A percentile compares a stretch with the other conserved stretches of the same genome.
Evolutionary conservation across 108 stramenopile species (phyloP).

Genomic region (Thalassiosira profunda): DNA sequence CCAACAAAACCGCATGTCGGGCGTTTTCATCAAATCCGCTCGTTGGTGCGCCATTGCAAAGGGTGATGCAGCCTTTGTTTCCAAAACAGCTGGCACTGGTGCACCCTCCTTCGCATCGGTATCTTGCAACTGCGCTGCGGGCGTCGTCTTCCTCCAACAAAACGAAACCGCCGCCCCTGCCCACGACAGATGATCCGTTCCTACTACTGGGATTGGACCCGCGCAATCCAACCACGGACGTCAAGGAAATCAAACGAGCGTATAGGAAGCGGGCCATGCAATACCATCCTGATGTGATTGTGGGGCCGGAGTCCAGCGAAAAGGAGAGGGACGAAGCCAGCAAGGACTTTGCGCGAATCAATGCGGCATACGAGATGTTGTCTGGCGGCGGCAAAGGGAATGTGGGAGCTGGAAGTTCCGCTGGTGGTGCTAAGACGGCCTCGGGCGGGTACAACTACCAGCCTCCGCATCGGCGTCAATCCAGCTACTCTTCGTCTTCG

Average conservation of each 20-base stretch:
- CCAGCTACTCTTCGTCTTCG: conserved; percentile 32
- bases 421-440: conserved; percentile 15
- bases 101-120: no score
- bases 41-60: no score
- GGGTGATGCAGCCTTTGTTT: no score
- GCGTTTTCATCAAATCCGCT: no score
- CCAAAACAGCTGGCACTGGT: no score
- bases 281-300: conserved; percentile 85
- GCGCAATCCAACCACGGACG: conserved; percentile 55
- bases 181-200: conserved; percentile 49
- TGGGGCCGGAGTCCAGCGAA: conserved; percentile 48
- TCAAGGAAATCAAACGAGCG: conserved; percentile 78
- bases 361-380: conserved; percentile 79
- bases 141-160: no score
- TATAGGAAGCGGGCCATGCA: conserved; percentile 78
- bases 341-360: conserved; percentile 83
- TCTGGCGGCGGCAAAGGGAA: conserved; percentile 44
- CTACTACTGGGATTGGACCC: conserved; percentile 49
- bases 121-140: no score
- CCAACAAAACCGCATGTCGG: no score
- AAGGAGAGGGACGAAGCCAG: conserved; percentile 71
- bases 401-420: not conserved
- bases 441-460: conserved; percentile 46
- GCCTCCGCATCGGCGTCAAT: conserved; percentile 77
- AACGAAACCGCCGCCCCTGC: conserved; percentile 44